These are phyloP conservation scores for Stachybotrys echinatus DNA, from an alignment of 2,329 filamentous ascomycete genomes.

Conservation along the genomic window DNA sequence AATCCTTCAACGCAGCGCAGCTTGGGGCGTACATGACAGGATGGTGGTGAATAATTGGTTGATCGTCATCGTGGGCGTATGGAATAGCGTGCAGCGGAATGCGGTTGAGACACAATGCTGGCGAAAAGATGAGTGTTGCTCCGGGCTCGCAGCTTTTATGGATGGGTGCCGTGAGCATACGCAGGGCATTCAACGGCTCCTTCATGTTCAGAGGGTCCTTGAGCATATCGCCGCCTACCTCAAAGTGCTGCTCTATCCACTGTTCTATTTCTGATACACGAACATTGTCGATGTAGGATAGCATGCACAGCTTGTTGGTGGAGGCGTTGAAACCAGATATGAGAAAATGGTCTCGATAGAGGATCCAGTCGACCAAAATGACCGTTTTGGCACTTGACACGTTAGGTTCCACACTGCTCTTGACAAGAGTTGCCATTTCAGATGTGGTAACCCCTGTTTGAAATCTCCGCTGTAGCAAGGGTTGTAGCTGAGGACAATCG, in stretches of 20 bases:
- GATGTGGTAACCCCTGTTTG: background rate
- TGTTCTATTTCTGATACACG: background rate
- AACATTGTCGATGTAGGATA: background rate
- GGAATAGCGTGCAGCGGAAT: background rate
- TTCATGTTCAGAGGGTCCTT: background rate
- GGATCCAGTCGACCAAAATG: background rate
- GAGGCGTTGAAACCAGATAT: background rate
- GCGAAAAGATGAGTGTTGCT: background rate
- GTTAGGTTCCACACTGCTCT: background rate
- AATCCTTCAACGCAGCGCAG: background rate
- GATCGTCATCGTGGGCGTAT: background rate
- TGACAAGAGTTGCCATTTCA: background rate
- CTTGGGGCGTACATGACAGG: background rate
- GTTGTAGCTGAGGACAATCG: background rate
- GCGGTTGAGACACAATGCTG: background rate
- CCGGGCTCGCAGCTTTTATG: background rate
- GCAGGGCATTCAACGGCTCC: background rate
- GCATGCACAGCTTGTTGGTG: background rate
- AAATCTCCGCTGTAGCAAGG: background rate
- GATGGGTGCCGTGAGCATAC: background rate
- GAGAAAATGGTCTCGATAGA: background rate
- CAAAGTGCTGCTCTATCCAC: background rate
- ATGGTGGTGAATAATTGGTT: background rate
- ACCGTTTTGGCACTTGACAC: background rate
- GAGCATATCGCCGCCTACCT: background rate